A percentile compares a stretch with the other conserved stretches of the same genome.
Conservation (phyloP, 768 basidiomycete genomes). For the Xerocomellus dryophilus region DNA sequence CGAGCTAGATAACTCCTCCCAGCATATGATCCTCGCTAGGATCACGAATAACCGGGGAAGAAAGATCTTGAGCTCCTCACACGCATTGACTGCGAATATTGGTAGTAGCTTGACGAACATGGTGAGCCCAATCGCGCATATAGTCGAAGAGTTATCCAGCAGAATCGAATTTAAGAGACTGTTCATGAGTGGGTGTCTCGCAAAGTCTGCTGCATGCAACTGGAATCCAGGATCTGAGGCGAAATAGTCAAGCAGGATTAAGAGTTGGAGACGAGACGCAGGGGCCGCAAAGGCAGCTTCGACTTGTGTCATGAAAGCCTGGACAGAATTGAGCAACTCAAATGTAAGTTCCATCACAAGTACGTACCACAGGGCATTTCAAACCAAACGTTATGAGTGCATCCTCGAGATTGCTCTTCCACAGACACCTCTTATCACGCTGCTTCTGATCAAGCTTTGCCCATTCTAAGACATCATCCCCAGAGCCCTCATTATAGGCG, state of each 20-base stretch:
- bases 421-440: constrained; percentile 55
- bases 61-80: constrained; percentile 49
- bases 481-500: constrained; percentile 71
- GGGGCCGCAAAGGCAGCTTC: constrained; percentile 59
- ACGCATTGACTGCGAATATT: constrained; percentile 63
- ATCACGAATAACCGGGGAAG: constrained; percentile 67
- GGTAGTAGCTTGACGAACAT: constrained; percentile 73
- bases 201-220: constrained; percentile 47
- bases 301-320: constrained; percentile 73
- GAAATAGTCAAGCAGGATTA: constrained; percentile 62
- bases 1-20: constrained; percentile 55
- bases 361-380: constrained; percentile 60
- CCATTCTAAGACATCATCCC: constrained; percentile 73
- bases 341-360: constrained; percentile 6
- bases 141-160: constrained; percentile 72
- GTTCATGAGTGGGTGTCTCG: constrained; percentile 59
- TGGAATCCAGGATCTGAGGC: constrained; percentile 54
- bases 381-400: constrained; percentile 64
- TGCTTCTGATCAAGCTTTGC: constrained; percentile 62
- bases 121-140: constrained; percentile 60
- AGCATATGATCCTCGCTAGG: constrained; percentile 69
- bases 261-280: constrained; percentile 63
- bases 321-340: constrained; percentile 7
- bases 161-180: constrained; percentile 65
- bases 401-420: constrained; percentile 80